A percentile compares a stretch with the other conserved stretches of the same genome.
Evolutionary conservation across 1,139 yeast genomes (phyloP).

Genomic region (Kurtzmaniella quercitrusa): DNA sequence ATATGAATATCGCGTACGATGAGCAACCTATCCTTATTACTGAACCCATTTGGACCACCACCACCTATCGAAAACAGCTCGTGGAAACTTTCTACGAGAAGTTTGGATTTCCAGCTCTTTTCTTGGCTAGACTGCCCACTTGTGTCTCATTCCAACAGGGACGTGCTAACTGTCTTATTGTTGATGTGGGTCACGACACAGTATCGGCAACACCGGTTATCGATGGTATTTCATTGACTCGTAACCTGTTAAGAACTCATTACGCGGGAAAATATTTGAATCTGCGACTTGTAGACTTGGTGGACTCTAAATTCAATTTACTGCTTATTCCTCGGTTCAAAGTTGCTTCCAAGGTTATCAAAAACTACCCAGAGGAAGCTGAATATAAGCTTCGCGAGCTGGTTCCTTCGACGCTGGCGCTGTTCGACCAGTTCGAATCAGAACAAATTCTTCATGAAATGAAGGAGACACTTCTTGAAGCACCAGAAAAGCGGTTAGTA

Average conservation of each 20-base stretch:
- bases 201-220: slow-evolving; percentile 87
- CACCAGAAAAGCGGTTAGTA: slow-evolving; percentile 39
- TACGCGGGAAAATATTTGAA: slow-evolving; percentile 60
- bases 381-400: slow-evolving; percentile 29
- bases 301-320: slow-evolving; percentile 18
- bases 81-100: slow-evolving; percentile 74
- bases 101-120: slow-evolving; percentile 79
- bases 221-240: slow-evolving; percentile 84
- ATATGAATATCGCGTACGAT: slow-evolving; percentile 48
- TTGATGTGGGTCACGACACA: slow-evolving; percentile 86
- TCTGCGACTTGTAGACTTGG: slow-evolving; percentile 37
- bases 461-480: slow-evolving; percentile 62
- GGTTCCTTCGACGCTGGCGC: slow-evolving; percentile 31
- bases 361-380: slow-evolving; percentile 28
- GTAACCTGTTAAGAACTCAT: slow-evolving; percentile 64
- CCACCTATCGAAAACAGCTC: slow-evolving; percentile 63
- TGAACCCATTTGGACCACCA: slow-evolving; percentile 83
- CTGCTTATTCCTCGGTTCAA: slow-evolving; percentile 25
- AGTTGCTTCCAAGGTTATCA: slow-evolving; percentile 32
- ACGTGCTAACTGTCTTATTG: slow-evolving; percentile 87
- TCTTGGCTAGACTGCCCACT: slow-evolving; percentile 80
- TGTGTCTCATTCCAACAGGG: slow-evolving; percentile 93
- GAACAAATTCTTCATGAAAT: slow-evolving; percentile 50
- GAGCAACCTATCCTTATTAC: slow-evolving; percentile 80
- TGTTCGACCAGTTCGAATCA: slow-evolving; percentile 35